These are phyloP conservation scores for Aechmea fasciata DNA, from an alignment of 176 grass and related monocot genomes.

Conservation along the genomic window DNA sequence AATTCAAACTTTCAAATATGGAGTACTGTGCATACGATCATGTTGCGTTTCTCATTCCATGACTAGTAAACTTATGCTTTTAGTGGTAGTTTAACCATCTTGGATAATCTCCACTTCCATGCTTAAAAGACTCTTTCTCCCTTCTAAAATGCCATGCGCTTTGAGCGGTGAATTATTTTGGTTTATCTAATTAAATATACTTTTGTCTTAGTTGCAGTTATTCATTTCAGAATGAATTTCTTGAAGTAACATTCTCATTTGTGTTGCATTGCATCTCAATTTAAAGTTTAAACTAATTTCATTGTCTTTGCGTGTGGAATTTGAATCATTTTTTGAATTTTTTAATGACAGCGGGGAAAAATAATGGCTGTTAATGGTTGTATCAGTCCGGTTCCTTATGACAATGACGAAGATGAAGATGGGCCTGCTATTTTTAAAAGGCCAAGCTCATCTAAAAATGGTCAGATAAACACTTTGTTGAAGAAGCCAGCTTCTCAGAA, in stretches of 20 bases:
- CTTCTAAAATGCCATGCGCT: neutral
- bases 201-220: neutral
- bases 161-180: neutral
- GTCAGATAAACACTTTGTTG: neutral
- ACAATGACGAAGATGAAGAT: slow-evolving; percentile 14
- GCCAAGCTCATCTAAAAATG: slow-evolving; percentile 15
- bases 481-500: slow-evolving; percentile 26
- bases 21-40: neutral
- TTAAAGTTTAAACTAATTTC: neutral
- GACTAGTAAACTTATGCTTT: too few species aligned
- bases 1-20: neutral
- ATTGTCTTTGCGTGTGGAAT: slow-evolving; percentile 17
- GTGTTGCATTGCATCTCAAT: neutral
- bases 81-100: neutral
- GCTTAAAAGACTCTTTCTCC: neutral
- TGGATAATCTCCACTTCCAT: neutral
- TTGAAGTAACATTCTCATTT: neutral
- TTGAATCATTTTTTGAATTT: neutral
- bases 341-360: neutral
- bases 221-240: neutral
- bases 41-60: too few species aligned
- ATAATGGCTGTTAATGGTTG: slow-evolving; percentile 37
- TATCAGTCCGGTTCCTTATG: slow-evolving; percentile 21
- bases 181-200: neutral
- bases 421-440: slow-evolving; percentile 43